These are phyloP conservation scores for Discostella stelligeroides DNA, from an alignment of 108 stramenopile species.

Conservation along the genomic window DNA sequence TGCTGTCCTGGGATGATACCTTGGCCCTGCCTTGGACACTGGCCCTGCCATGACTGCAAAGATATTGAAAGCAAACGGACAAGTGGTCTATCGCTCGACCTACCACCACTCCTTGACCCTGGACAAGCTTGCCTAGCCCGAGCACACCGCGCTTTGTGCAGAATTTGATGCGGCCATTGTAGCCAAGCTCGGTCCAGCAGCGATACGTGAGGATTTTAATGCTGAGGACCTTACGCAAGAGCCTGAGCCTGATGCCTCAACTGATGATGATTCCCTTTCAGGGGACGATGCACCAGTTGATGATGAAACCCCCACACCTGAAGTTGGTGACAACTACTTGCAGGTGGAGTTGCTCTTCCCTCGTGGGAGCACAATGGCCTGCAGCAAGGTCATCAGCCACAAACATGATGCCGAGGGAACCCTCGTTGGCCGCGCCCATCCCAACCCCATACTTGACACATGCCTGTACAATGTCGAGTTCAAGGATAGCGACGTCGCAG, in stretches of 20 bases:
- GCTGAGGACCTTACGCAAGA: neutral
- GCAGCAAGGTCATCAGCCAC: constrained; percentile 30
- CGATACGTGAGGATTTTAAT: neutral
- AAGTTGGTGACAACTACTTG: constrained; percentile 28
- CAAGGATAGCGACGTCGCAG: constrained; percentile 23
- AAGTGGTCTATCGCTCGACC: constrained; percentile 10
- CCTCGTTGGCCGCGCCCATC: constrained; percentile 25
- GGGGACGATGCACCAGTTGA: neutral
- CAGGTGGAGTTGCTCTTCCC: constrained; percentile 36
- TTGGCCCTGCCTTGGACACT: constrained; percentile 27
- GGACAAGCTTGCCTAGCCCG: neutral
- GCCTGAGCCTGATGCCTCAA: too few species aligned
- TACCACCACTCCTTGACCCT: neutral
- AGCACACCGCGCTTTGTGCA: neutral
- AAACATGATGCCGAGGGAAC: constrained; percentile 43
- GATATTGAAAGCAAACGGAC: constrained; percentile 27
- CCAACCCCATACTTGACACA: constrained; percentile 27
- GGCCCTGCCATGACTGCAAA: constrained; percentile 20
- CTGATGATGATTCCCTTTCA: neutral
- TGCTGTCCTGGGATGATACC: too few species aligned
- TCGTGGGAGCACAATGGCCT: constrained; percentile 1
- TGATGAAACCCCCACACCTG: neutral
- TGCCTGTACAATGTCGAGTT: constrained; percentile 27
- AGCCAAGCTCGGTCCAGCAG: neutral
- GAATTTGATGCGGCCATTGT: neutral